These are phyloP conservation scores for Aspergillus nomiae DNA, from an alignment of 2,329 filamentous ascomycete genomes.

Conservation along the genomic window DNA sequence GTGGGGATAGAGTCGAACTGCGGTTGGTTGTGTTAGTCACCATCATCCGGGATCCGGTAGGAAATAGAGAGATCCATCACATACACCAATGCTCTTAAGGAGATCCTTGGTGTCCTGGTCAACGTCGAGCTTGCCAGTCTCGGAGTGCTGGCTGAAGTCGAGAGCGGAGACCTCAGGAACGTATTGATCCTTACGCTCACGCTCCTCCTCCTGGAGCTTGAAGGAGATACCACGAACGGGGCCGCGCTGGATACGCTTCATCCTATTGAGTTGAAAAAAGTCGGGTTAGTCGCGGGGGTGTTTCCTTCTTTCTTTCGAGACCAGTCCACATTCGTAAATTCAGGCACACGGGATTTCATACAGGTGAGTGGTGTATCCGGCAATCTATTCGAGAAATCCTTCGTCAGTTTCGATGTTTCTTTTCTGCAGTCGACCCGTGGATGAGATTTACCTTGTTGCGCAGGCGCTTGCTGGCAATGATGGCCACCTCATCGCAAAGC, in stretches of 20 bases:
- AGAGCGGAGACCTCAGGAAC: constrained; percentile 98
- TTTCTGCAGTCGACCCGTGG: background rate
- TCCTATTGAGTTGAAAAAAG: constrained; percentile 44
- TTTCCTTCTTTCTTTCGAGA: background rate
- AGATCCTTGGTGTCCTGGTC: constrained; percentile 98
- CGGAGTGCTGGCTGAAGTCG: constrained; percentile 86
- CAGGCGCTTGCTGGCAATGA: constrained; percentile 98
- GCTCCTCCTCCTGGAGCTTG: constrained; percentile 99
- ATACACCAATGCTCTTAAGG: constrained; percentile 96
- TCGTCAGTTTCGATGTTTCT: background rate
- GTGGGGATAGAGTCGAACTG: constrained; percentile 97
- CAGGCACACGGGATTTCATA: constrained; percentile 9
- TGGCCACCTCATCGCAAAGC: constrained; percentile 99
- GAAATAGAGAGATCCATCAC: constrained; percentile 47
- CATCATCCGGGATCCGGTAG: background rate
- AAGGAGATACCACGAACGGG: constrained; percentile 99
- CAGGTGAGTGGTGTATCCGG: constrained; percentile 95
- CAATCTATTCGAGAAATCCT: constrained; percentile 63
- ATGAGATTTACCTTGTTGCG: constrained; percentile 84
- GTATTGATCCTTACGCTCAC: constrained; percentile 99
- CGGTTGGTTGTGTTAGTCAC: constrained; percentile 32
- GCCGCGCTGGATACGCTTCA: constrained; percentile 99
- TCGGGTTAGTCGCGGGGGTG: background rate
- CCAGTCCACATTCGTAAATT: background rate
- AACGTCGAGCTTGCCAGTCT: constrained; percentile 91